Evolutionary conservation across 2,329 filamentous ascomycete species (phyloP), one percentile per base, ranked within the genome.

Genomic region (Cytospora schulzeri): DNA sequence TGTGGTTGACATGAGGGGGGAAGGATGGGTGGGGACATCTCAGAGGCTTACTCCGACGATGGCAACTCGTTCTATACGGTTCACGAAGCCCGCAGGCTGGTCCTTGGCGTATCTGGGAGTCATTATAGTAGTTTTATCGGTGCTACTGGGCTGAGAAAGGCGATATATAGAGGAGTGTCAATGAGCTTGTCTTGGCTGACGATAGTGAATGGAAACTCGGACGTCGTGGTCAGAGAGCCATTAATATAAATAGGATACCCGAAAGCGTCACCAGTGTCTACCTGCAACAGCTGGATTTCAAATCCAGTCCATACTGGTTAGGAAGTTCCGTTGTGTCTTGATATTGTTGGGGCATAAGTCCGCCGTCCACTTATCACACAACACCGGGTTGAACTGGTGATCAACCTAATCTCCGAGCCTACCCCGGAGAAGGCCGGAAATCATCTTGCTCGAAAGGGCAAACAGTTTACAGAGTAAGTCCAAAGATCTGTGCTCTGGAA

Each of bases 61-160:
- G 50, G 71, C 71, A 19, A 72, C 67, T 48, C 68, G 70, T 48
- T 71, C 66, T 19, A 72, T 68, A 31, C 55, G 61, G 63, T 71
- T 72, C 33, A 50, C 28, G 29, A 61, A 66, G 9, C 57, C 65
- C 9, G 28, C 29, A 28, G 62, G 57, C 62, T 66, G 62, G 29
- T 66, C 57, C 31, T 57, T 66, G 28, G 57, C 57, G 38, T 66
- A 64, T n/a, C 58, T 29, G 17, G 57, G 19, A 62, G 62, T 14
- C 65, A 64, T 64, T 11, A 26, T 60, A n/a, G 17, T 14, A 22
- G 9, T 12, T 35, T 14, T 12, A 15, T 53, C 3, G 29, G 24
- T 24, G 5, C 3, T n/a, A 19, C 4, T 11, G 15, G 9, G 4
- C 7, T n/a, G 15, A 22, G 5, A 15, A 28, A 19, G 29, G n/a